Evolutionary conservation across 208 protist species (phyloP), one percentile per base, ranked within the genome.

Genomic region (Trypanosoma brucei): DNA sequence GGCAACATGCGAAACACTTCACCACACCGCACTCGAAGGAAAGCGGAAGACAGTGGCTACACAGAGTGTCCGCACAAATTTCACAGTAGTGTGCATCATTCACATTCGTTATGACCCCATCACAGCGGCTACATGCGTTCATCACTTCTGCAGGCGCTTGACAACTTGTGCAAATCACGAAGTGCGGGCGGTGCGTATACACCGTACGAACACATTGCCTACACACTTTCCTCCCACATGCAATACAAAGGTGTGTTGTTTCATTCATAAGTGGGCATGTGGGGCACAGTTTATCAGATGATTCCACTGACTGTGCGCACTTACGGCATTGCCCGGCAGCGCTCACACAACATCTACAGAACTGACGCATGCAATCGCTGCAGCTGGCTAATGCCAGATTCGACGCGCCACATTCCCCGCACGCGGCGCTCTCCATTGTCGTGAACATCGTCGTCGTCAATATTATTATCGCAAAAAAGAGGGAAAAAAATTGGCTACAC

Each of bases 11-110:
- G 7, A 22, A 38, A 64, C 88, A 94, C 61, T 90, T 90, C 35
- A 94, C 60, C 37, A 76, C 46, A 5, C 88, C 88, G 52, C 71
- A 65, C 59, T 94, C 88, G 52, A 94, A 90, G 34, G 80, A 90
- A 11, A 13, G 38, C 8, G 58, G 44, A 1, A 91, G 44, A 59
- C 88, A 94, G 49, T 72, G 36, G 36, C 64, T 64, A 62, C 88
- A 94, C 30, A 94, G 64, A 7, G 81, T 60, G 36, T 37, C 61
- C 30, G 64, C 70, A 59, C 86, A 93, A 55, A 88, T 57, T 35
- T 83, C 74, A 58, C 86, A 93, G 56, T 84, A 87, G 37, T 78
- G 86, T 9, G 68, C 52, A 4, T 76, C 35, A n/a, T 69, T 52
- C 8, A 30, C 56, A 42, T 66, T 59, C 4, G 36, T 31, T n/a